These are phyloP conservation scores for Nemania serpens DNA, from an alignment of 2,329 filamentous ascomycete species.

Conservation along the genomic window DNA sequence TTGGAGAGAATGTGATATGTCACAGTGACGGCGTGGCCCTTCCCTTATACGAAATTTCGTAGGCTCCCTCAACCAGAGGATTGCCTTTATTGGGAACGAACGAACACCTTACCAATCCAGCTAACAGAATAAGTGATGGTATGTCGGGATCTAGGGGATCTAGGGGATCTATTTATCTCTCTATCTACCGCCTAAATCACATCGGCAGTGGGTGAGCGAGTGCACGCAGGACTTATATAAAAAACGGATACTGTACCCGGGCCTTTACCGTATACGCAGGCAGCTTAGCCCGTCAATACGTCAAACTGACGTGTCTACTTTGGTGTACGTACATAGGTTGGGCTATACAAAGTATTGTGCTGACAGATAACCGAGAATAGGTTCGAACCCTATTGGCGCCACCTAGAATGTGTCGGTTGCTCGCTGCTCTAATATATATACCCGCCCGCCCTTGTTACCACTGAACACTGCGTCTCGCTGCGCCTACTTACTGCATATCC, in stretches of 20 bases:
- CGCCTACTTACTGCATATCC: background rate
- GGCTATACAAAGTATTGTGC: background rate
- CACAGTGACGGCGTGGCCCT: background rate
- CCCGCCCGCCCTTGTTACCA: background rate
- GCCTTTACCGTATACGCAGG: no score
- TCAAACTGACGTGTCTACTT: background rate
- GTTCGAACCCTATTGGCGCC: no score
- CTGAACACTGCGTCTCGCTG: background rate
- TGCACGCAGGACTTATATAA: background rate
- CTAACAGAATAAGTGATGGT: background rate
- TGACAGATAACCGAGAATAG: no score
- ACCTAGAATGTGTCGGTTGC: no score
- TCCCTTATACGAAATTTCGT: no score
- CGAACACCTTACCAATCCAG: no score
- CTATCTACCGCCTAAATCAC: constrained; percentile 11
- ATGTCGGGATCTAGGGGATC: no score
- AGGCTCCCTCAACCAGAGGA: background rate
- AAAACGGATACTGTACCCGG: no score
- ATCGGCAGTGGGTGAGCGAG: background rate
- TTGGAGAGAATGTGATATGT: constrained; percentile 12
- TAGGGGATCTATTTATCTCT: constrained; percentile 1
- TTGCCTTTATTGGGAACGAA: background rate
- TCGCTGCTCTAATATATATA: no score
- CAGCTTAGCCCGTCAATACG: background rate
- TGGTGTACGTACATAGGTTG: background rate